Evolutionary conservation across 805 yeast species (phyloP), one percentile per base, ranked within the genome.

Genomic region (Wickerhamiella allomyrinae): DNA sequence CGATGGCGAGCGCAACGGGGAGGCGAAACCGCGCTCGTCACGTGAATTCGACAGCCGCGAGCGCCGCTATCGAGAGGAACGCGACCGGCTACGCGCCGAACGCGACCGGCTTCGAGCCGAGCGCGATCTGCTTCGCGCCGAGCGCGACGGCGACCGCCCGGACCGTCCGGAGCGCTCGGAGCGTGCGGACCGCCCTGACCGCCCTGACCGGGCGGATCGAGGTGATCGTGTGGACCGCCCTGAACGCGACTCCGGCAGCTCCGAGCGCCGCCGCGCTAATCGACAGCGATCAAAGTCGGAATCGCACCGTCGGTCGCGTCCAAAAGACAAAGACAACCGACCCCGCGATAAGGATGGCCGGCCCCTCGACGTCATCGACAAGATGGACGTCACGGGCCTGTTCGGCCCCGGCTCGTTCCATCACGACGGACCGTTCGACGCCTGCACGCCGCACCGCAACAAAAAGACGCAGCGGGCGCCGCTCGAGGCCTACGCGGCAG

Each of bases 341-440:
- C 43, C 39, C 24, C 39, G 41, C 20, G 36, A 37, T 65, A 54
- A 68, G 59, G 74, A 50, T 71, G 86, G 47, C 42, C 56, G 42
- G 41, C 82, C 86, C 51, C 77, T 87, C 43, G 98, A 89, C 56
- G 84, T 93, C 3, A 91, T 91, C 52, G 98, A 91, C 65, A 83
- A 83, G 61, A 69, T 91, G 55, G 98, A 91, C 60, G 98, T 89
- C 37, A 87, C 96, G 10, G 96, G 95, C 1, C 71, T 87, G 47
- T 87, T 83, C 58, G 96, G 95, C 20, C 78, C 83, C 39, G 84
- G 85, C 14, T 84, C 93, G 2, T 91, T 91, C 70, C 98, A 91
- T 61, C 97, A 91, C 61, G 98, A 91, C 63, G 98, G 98, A 10
- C 98, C 98, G 13, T 91, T 91, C 59, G 98, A 91, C 59, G 98